Conservation (phyloP, 139 green algal genomes). For the Coccomyxa sp. region DNA sequence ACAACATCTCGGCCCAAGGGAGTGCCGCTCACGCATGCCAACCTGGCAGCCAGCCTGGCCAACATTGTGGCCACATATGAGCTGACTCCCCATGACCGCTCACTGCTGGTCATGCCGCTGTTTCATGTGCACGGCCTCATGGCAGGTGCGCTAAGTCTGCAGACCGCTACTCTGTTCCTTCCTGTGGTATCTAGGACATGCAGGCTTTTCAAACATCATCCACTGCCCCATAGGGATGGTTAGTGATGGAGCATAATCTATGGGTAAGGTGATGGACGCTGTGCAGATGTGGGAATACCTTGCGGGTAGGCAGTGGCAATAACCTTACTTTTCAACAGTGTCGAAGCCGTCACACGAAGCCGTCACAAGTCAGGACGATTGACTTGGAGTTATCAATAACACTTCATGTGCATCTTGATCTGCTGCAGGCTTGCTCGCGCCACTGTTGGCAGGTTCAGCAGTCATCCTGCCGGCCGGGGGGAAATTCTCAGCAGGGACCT, state of each 20-base stretch:
- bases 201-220: too few relatives aligned
- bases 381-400: too few relatives aligned
- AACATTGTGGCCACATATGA: slow-evolving; percentile 82
- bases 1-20: slow-evolving; percentile 81
- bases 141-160: slow-evolving; percentile 19
- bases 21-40: slow-evolving; percentile 76
- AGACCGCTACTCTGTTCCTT: background rate
- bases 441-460: slow-evolving; percentile 50
- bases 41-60: slow-evolving; percentile 60
- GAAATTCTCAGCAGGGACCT: slow-evolving; percentile 59
- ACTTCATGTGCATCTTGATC: background rate
- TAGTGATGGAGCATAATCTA: too few relatives aligned
- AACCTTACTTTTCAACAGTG: too few relatives aligned
- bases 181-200: too few relatives aligned
- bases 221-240: too few relatives aligned
- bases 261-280: too few relatives aligned
- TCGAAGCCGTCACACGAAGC: too few relatives aligned
- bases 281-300: too few relatives aligned
- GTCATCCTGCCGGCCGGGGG: slow-evolving; percentile 57
- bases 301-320: too few relatives aligned
- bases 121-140: slow-evolving; percentile 93
- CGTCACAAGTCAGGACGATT: too few relatives aligned
- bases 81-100: slow-evolving; percentile 50
- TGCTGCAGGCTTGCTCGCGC: slow-evolving; percentile 56
- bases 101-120: slow-evolving; percentile 78